Evolutionary conservation across 345 rosid genomes (phyloP).

Genomic region (Camelina hispida): DNA sequence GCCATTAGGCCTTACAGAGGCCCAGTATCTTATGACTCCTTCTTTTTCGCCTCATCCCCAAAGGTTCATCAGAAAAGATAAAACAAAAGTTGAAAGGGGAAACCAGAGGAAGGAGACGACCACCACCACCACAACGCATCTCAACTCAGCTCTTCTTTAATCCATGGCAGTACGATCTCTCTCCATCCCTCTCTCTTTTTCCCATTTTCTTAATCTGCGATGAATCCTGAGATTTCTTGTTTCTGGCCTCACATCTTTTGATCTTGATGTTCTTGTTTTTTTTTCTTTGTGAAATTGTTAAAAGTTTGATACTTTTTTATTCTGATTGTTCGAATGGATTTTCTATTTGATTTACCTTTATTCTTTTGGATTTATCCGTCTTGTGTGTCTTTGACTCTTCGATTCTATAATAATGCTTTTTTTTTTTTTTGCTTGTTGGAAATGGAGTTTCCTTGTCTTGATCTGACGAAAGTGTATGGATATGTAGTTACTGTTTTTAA

Average conservation of each 20-base stretch:
- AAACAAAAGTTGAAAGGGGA: constrained; percentile 1
- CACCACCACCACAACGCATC: constrained; percentile 31
- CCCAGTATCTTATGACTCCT: constrained; percentile 32
- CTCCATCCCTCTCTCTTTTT: not conserved
- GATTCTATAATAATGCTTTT: not conserved
- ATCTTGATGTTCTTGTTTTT: constrained; percentile 21
- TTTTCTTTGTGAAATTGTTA: not conserved
- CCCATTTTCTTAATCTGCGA: not conserved
- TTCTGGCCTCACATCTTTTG: not conserved
- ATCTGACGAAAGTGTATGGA: not conserved
- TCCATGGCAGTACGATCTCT: constrained; percentile 44
- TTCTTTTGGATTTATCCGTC: not conserved
- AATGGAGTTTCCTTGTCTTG: constrained; percentile 3
- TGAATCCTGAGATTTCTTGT: not conserved
- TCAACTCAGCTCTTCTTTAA: constrained; percentile 29
- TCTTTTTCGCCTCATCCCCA: constrained; percentile 26
- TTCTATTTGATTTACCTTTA: not conserved
- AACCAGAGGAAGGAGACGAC: constrained; percentile 37
- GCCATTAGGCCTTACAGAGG: constrained; percentile 22
- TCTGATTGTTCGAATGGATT: constrained; percentile 1
- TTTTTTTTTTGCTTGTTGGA: not conserved
- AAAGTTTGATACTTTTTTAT: not conserved
- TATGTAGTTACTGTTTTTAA: not conserved
- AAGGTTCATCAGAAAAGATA: not conserved
- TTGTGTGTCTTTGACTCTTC: not conserved